Conservation (phyloP, 345 rosid genomes). For the Barbarea vulgaris region DNA sequence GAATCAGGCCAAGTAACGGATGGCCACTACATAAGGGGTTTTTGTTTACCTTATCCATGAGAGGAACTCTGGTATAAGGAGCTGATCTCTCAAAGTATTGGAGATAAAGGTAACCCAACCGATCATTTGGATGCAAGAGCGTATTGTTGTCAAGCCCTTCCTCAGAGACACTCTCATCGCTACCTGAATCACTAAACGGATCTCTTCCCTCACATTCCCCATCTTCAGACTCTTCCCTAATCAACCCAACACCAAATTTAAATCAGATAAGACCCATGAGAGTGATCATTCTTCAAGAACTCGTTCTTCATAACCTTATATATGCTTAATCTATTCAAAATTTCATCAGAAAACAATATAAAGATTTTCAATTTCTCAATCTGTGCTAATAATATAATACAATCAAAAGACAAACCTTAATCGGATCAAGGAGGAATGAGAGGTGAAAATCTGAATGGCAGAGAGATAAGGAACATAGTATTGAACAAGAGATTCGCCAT, state of each 20-base stretch:
- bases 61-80: constrained; percentile 94
- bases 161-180: constrained; percentile 88
- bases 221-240: constrained; percentile 79
- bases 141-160: constrained; percentile 77
- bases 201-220: constrained; percentile 78
- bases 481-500: constrained; percentile 68
- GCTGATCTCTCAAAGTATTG: constrained; percentile 89
- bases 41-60: constrained; percentile 84
- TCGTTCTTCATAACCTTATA: not conserved
- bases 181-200: constrained; percentile 75
- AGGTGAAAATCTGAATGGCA: constrained; percentile 88
- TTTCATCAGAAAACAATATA: not conserved
- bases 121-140: constrained; percentile 60
- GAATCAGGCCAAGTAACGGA: not conserved
- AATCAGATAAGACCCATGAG: constrained; percentile 1
- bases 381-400: not conserved
- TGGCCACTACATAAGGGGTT: not conserved
- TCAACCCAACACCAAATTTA: constrained; percentile 5
- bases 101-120: constrained; percentile 74
- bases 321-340: not conserved
- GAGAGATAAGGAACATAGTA: constrained; percentile 98
- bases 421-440: constrained; percentile 61
- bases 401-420: constrained; percentile 56
- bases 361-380: not conserved
- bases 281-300: not conserved